A percentile compares a stretch with the other conserved stretches of the same genome.
Conservation (phyloP, 2,329 filamentous ascomycete genomes). For the Colletotrichum sp. region DNA sequence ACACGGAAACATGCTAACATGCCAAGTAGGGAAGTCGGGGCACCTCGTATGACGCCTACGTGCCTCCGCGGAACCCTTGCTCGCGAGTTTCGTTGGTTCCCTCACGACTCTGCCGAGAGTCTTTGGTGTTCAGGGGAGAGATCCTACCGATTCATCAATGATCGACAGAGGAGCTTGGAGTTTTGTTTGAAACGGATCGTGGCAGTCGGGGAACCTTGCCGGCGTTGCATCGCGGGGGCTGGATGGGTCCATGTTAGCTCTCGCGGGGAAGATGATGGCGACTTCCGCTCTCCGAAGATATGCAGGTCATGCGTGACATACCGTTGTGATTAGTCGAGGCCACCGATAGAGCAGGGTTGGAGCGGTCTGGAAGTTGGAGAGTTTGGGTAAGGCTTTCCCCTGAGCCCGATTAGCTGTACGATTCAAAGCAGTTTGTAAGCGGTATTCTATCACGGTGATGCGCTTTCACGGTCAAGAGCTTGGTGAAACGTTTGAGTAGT, state of each 20-base stretch:
- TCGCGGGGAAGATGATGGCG: neutral
- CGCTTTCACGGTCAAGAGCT: neutral
- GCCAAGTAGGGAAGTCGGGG: neutral
- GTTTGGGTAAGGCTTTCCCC: neutral
- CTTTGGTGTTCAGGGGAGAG: neutral
- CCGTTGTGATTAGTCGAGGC: neutral
- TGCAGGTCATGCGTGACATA: neutral
- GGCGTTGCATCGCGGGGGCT: neutral
- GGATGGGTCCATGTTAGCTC: neutral
- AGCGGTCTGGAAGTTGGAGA: neutral
- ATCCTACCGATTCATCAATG: neutral
- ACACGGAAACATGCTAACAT: neutral
- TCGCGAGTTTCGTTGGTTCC: neutral
- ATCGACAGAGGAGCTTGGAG: neutral
- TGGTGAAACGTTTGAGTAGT: accelerated
- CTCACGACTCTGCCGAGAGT: neutral
- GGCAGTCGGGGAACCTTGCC: neutral
- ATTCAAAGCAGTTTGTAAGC: neutral
- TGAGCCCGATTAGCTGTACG: neutral
- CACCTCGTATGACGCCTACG: neutral
- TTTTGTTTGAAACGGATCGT: neutral
- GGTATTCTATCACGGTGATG: neutral
- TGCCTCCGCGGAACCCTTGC: neutral
- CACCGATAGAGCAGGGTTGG: neutral
- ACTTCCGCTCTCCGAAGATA: neutral